A percentile compares a stretch with the other conserved stretches of the same genome.
Evolutionary conservation across 805 yeast genomes (phyloP).

Genomic region (Metschnikowia orientalis): DNA sequence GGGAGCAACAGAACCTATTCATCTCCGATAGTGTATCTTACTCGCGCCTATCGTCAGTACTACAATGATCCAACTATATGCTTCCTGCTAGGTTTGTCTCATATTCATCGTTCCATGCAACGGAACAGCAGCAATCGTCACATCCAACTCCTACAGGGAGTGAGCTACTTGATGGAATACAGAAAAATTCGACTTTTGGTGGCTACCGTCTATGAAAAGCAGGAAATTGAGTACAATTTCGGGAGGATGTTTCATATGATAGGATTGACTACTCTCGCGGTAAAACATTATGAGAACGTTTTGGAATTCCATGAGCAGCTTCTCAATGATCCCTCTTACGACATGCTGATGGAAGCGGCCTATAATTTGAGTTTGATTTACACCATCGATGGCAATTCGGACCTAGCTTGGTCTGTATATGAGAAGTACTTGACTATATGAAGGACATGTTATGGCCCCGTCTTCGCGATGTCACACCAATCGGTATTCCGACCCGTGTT

Average conservation of each 20-base stretch:
- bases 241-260: conserved; percentile 83
- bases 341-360: conserved; percentile 74
- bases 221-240: conserved; percentile 77
- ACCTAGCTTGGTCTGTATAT: conserved; percentile 59
- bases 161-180: conserved; percentile 74
- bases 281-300: conserved; percentile 68
- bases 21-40: conserved; percentile 74
- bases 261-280: conserved; percentile 72
- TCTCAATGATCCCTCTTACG: conserved; percentile 45
- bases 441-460: not conserved
- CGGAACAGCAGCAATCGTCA: conserved; percentile 83
- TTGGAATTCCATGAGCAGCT: conserved; percentile 37
- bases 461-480: conserved; percentile 3
- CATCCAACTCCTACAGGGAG: conserved; percentile 80
- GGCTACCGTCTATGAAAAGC: conserved; percentile 47
- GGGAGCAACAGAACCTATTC: conserved; percentile 79
- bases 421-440: conserved; percentile 55
- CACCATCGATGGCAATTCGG: conserved; percentile 66
- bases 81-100: conserved; percentile 70
- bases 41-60: conserved; percentile 62
- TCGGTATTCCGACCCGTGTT: not conserved
- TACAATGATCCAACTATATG: conserved; percentile 77
- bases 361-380: conserved; percentile 77
- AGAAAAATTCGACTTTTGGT: conserved; percentile 43
- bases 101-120: conserved; percentile 88